phyloP scores from a whole-genome alignment of 306 rosid genomes.

The Medicago lupulina region DNA sequence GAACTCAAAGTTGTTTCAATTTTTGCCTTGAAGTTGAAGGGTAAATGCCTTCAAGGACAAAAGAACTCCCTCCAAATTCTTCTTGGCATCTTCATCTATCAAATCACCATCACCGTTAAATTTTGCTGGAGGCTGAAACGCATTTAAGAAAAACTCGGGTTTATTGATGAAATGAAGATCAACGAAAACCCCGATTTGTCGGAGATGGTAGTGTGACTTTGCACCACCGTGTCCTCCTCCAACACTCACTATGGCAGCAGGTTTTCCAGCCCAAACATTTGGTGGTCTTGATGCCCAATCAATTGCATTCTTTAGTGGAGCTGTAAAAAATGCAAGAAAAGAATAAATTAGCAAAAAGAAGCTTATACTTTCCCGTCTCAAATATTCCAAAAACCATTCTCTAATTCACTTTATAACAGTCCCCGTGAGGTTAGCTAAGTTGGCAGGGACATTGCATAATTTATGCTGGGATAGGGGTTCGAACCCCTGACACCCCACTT shows the following conservation, averaged over 20 bases:
- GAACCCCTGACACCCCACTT: no score
- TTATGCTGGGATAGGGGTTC: no score
- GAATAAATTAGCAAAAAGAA: neutral
- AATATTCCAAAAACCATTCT: no score
- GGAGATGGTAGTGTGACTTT: constrained; percentile 81
- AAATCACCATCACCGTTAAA: constrained; percentile 72
- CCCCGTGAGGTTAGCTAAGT: no score
- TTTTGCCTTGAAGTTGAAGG: constrained; percentile 50
- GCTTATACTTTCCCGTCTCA: no score
- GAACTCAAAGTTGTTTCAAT: neutral
- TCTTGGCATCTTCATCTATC: constrained; percentile 60
- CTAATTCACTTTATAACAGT: no score
- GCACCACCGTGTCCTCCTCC: constrained; percentile 84
- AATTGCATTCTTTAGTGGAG: constrained; percentile 49
- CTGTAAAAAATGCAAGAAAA: neutral
- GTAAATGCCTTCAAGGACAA: constrained; percentile 62
- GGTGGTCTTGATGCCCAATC: constrained; percentile 61
- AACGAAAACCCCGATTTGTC: constrained; percentile 79
- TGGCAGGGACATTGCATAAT: no score
- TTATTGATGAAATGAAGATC: constrained; percentile 95
- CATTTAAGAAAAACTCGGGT: constrained; percentile 79
- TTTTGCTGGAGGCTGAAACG: constrained; percentile 71
- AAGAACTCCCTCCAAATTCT: constrained; percentile 56
- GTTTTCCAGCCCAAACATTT: constrained; percentile 83
- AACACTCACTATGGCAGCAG: constrained; percentile 86